Conservation (phyloP, 495 filamentous ascomycete genomes). For the Penicillium verhagenii region DNA sequence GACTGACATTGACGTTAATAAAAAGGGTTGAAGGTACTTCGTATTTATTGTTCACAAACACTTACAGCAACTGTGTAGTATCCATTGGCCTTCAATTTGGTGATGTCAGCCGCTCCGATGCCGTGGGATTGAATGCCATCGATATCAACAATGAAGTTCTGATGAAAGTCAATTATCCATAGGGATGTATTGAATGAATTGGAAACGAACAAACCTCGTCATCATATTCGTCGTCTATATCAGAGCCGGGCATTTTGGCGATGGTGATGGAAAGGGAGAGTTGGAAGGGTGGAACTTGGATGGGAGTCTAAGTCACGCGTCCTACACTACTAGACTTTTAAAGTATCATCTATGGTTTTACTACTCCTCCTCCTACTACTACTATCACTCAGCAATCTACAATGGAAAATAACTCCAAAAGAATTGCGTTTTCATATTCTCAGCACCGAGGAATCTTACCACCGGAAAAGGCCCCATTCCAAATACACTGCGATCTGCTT, state of each 20-base stretch:
- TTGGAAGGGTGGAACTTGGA: background rate
- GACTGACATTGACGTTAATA: conserved; percentile 40
- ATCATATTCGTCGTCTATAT: conserved; percentile 53
- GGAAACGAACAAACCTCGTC: conserved; percentile 43
- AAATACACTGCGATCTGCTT: conserved; percentile 21
- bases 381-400: background rate
- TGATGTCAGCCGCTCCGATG: conserved; percentile 71
- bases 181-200: background rate
- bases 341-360: no score
- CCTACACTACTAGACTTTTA: no score
- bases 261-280: background rate
- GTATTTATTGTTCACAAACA: background rate
- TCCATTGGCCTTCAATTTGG: conserved; percentile 68
- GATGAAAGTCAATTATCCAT: background rate
- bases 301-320: conserved; percentile 6
- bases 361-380: no score
- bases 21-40: background rate
- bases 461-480: conserved; percentile 17
- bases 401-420: conserved; percentile 3
- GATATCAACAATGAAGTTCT: conserved; percentile 69
- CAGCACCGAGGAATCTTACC: conserved; percentile 28
- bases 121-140: conserved; percentile 74
- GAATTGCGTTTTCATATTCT: conserved; percentile 29
- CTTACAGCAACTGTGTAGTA: conserved; percentile 69
- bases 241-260: conserved; percentile 48